Evolutionary conservation across 352 stramenopile species (phyloP).

Genomic region (Phytophthora boehmeriae): DNA sequence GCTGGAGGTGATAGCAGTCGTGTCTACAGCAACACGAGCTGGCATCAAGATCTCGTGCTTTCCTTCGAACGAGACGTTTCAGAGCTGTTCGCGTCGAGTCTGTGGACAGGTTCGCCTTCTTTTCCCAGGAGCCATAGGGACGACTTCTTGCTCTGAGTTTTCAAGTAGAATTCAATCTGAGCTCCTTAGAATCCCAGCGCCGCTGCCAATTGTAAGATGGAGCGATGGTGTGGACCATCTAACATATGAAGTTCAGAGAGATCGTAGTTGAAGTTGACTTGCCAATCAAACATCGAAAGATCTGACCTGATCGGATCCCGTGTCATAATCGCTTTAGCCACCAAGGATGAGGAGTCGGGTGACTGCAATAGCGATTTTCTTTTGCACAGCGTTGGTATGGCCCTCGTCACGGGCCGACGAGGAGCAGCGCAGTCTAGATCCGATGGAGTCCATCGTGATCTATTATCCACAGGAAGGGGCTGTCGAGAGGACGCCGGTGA

Average conservation of each 20-base stretch:
- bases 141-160: neutral
- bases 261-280: no score
- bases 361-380: no score
- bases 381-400: neutral
- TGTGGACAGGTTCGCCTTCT: neutral
- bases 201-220: neutral
- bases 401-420: neutral
- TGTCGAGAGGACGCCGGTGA: neutral
- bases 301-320: no score
- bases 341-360: no score
- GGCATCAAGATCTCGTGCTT: neutral
- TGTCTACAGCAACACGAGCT: conserved; percentile 1
- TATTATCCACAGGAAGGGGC: neutral
- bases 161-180: neutral
- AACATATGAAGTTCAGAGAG: no score
- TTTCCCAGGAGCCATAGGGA: neutral
- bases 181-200: neutral
- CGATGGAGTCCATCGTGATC: neutral
- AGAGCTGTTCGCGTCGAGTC: neutral
- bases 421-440: neutral
- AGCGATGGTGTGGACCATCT: no score
- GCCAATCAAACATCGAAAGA: no score
- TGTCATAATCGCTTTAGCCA: no score
- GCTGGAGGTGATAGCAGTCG: neutral
- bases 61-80: neutral